phyloP scores from a whole-genome alignment of 306 rosid genomes.

The Acmispon strigosus region DNA sequence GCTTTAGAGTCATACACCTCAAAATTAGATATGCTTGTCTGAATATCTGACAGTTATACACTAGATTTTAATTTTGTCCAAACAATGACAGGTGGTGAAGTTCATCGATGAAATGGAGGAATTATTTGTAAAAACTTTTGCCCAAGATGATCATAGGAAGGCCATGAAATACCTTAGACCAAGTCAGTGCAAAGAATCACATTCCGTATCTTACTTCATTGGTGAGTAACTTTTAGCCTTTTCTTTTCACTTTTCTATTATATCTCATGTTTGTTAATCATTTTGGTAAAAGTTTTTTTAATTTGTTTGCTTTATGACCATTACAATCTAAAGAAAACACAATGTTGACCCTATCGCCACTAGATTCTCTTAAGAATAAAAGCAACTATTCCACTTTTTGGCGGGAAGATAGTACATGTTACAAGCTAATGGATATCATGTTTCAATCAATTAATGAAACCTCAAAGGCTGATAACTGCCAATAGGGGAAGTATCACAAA shows the following conservation, averaged over 20 bases:
- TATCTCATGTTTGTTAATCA: slow-evolving; percentile 14
- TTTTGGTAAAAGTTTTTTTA: slow-evolving; percentile 18
- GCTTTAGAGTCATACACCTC: slow-evolving; percentile 12
- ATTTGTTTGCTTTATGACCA: slow-evolving; percentile 32
- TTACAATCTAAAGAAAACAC: slow-evolving; percentile 20
- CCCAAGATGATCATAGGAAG: slow-evolving; percentile 58
- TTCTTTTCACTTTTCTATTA: not conserved
- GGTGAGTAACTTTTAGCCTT: slow-evolving; percentile 38
- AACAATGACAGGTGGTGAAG: slow-evolving; percentile 59
- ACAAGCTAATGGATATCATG: slow-evolving; percentile 19
- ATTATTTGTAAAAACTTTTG: slow-evolving; percentile 48
- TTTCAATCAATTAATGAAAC: slow-evolving; percentile 21
- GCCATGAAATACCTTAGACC: slow-evolving; percentile 88
- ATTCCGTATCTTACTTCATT: slow-evolving; percentile 61
- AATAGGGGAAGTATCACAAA: slow-evolving; percentile 6
- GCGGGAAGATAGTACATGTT: slow-evolving; percentile 34
- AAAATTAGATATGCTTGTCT: slow-evolving; percentile 51
- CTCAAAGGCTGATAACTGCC: slow-evolving; percentile 18
- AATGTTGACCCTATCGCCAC: slow-evolving; percentile 46
- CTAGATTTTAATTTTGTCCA: slow-evolving; percentile 8
- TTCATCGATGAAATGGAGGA: slow-evolving; percentile 71
- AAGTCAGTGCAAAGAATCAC: slow-evolving; percentile 54
- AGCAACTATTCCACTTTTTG: slow-evolving; percentile 22
- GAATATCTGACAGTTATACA: too few relatives aligned
- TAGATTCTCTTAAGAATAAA: slow-evolving; percentile 25